Conservation (phyloP, 2,329 filamentous ascomycete genomes). For the Thelonectria rubi region DNA sequence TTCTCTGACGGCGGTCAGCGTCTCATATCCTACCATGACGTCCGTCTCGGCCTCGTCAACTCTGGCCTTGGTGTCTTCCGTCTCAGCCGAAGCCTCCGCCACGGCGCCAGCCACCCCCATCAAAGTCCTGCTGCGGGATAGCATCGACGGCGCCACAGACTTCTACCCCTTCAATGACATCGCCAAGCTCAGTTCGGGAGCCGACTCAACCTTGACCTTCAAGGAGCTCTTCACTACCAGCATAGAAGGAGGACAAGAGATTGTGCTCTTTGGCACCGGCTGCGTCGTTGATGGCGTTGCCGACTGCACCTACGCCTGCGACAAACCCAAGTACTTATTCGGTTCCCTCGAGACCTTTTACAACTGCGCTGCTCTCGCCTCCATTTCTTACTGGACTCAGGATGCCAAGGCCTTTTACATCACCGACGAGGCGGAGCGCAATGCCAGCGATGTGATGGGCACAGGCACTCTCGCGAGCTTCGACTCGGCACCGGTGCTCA, state of each 20-base stretch:
- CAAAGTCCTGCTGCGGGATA: constrained; percentile 42
- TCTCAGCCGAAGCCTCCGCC: constrained; percentile 9
- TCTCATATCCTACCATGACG: constrained; percentile 28
- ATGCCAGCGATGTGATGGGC: constrained; percentile 50
- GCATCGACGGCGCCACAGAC: constrained; percentile 46
- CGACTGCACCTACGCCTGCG: constrained; percentile 48
- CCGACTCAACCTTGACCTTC: constrained; percentile 45
- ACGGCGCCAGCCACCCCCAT: constrained; percentile 40
- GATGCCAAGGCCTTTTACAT: constrained; percentile 44
- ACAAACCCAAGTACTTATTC: constrained; percentile 44
- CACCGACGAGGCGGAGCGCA: constrained; percentile 46
- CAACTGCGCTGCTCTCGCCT: constrained; percentile 50
- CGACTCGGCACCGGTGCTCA: constrained; percentile 44
- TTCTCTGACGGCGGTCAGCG: neutral
- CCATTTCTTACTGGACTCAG: constrained; percentile 47
- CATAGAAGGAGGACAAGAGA: constrained; percentile 45
- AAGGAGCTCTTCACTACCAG: constrained; percentile 47
- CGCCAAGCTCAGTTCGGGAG: constrained; percentile 41
- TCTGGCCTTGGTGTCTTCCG: constrained; percentile 18
- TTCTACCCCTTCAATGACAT: constrained; percentile 52
- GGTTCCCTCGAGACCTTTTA: constrained; percentile 51
- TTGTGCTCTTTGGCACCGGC: constrained; percentile 46
- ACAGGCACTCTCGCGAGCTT: constrained; percentile 44
- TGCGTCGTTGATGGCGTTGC: constrained; percentile 42
- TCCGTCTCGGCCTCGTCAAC: constrained; percentile 22